These are phyloP conservation scores for Beta macrorhiza DNA, from an alignment of 179 eudicot species.

Conservation along the genomic window DNA sequence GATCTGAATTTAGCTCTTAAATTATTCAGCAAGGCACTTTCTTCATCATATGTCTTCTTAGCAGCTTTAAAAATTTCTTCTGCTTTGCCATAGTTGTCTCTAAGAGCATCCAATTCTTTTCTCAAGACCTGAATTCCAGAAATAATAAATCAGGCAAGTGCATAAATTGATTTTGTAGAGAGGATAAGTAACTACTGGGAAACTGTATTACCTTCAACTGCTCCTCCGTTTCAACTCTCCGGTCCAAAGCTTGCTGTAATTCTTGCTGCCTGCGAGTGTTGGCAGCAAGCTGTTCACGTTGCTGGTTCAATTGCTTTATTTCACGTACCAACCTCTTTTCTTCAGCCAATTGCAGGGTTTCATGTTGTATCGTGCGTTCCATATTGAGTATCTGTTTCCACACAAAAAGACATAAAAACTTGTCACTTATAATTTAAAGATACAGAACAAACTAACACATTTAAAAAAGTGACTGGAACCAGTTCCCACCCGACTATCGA, in stretches of 20 bases:
- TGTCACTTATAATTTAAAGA: not conserved
- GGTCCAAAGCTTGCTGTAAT: slow-evolving; percentile 65
- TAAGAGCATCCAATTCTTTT: slow-evolving; percentile 71
- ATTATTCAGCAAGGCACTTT: slow-evolving; percentile 43
- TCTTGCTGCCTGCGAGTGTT: slow-evolving; percentile 62
- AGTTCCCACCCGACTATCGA: slow-evolving; percentile 56
- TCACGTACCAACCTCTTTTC: slow-evolving; percentile 81
- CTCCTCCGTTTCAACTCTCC: slow-evolving; percentile 60
- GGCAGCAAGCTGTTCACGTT: slow-evolving; percentile 56
- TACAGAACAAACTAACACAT: slow-evolving; percentile 12
- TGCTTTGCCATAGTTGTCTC: slow-evolving; percentile 46
- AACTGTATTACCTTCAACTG: slow-evolving; percentile 55
- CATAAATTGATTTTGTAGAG: not conserved
- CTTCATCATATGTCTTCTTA: slow-evolving; percentile 49
- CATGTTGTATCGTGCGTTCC: slow-evolving; percentile 79
- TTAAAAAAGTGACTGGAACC: not conserved
- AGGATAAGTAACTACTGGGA: not conserved
- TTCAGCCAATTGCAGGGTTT: slow-evolving; percentile 67
- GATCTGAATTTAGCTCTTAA: slow-evolving; percentile 41
- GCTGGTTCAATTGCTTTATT: slow-evolving; percentile 72
- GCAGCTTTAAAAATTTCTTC: slow-evolving; percentile 45
- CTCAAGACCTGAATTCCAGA: slow-evolving; percentile 49
- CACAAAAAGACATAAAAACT: not conserved
- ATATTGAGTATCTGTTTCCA: slow-evolving; percentile 54
- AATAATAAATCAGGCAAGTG: not conserved